Base-by-base conservation (phyloP, 1,284 basidiomycete genomes). In the Irpex lacteus region DNA sequence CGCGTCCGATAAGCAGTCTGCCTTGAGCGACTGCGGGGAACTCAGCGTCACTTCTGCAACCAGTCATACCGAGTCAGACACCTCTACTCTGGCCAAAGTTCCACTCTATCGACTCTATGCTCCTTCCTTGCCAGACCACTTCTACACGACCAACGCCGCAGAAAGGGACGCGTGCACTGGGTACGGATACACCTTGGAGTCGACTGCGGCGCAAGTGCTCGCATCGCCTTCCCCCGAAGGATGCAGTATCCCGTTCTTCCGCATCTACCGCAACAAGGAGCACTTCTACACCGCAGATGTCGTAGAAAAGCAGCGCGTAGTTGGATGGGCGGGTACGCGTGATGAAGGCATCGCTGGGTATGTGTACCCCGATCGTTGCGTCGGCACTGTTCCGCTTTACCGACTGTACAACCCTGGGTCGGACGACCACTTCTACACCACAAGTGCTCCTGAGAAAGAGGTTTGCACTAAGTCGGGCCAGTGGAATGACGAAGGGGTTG, bases 371-470 rank as follows among this genome's bases (percentile, higher is more conserved):
- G 15, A 32, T 11, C 54, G 34, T 56, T 8, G 13, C 9, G 21
- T n/a, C 8, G 58, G 62, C 11, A 57, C 61, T 8, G 52, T 66
- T 21, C 65, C 65, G n/a, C 57, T 66, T n/a, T 66, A 62, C 36
- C 34, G 65, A 8, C 53, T 64, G 44, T 66, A 60, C 56, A 59
- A 21, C 34, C 50, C 60, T 4, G 37, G 9, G 8, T 34, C 34
- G 9, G 38, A 26, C n/a, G 65, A 63, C 52, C 65, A 66, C 34
- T 61, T 66, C 36, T 66, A 63, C 40, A 66, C 60, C 34, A 66
- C 63, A 8, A 56, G 58, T 56, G 65, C 37, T 9, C 50, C 50
- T 49, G 57, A 65, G 57, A 55, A 34, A 58, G 38, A 60, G 38
- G 60, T 37, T 18, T 61, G 60, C 9, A 54, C 60, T 40, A 21